Evolutionary conservation across 768 basidiomycete species (phyloP).

Genomic region (Lactifluus subvellereus): DNA sequence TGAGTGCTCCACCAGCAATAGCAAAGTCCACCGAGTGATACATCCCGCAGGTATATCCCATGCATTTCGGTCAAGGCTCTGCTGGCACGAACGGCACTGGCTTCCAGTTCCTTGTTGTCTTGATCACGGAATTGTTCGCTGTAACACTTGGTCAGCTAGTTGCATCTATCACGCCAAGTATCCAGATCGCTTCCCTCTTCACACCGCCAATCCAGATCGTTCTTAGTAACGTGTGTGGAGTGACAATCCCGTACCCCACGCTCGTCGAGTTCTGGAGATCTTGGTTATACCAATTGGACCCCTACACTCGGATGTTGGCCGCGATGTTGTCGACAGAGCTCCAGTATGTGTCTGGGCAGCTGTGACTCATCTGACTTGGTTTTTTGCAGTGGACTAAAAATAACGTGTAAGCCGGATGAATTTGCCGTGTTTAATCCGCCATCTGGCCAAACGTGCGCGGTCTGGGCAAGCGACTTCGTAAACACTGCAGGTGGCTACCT

Average conservation of each 20-base stretch:
- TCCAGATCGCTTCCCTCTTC: conserved; percentile 66
- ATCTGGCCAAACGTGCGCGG: conserved; percentile 59
- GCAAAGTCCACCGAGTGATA: not conserved
- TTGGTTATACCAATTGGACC: conserved; percentile 73
- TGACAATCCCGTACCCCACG: conserved; percentile 65
- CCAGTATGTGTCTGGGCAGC: conserved; percentile 37
- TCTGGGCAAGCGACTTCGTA: conserved; percentile 70
- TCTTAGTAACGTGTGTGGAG: conserved; percentile 73
- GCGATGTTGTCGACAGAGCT: conserved; percentile 80
- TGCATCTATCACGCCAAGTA: conserved; percentile 68
- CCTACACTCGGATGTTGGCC: conserved; percentile 64
- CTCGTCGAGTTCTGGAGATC: conserved; percentile 65
- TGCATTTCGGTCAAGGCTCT: conserved; percentile 60
- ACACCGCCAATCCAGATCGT: conserved; percentile 67
- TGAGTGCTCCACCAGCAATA: conserved; percentile 28
- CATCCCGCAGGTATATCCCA: conserved; percentile 48
- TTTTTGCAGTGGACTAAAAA: conserved; percentile 49
- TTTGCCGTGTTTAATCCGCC: conserved; percentile 71
- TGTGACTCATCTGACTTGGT: not conserved
- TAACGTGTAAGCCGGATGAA: conserved; percentile 62
- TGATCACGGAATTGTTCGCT: conserved; percentile 67
- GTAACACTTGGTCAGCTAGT: conserved; percentile 73
- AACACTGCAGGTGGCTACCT: conserved; percentile 64
- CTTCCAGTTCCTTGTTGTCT: conserved; percentile 63
- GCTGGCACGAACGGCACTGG: conserved; percentile 59